phyloP scores from a whole-genome alignment of 2,329 filamentous ascomycete genomes.

The Ophiostoma quercus region DNA sequence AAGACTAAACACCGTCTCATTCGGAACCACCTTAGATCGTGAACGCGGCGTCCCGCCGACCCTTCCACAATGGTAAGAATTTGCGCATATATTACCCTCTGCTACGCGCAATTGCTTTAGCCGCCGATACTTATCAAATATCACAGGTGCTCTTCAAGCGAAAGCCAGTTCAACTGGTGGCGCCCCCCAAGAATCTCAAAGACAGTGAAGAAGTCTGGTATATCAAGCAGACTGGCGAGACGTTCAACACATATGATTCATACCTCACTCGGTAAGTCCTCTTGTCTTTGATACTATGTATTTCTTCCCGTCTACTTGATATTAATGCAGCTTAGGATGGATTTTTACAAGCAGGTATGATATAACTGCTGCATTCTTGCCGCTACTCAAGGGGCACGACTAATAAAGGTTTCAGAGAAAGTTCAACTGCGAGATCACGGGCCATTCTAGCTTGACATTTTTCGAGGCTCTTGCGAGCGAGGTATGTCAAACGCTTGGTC shows the following conservation, averaged over 20 bases:
- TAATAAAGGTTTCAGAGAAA: slow-evolving; percentile 19
- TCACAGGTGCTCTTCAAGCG: slow-evolving; percentile 87
- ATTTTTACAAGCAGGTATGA: slow-evolving; percentile 85
- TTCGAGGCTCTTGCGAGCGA: slow-evolving; percentile 90
- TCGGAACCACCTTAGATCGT: background rate
- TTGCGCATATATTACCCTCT: background rate
- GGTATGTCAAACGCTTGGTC: slow-evolving; percentile 48
- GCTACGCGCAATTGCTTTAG: background rate
- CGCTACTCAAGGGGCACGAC: slow-evolving; percentile 12
- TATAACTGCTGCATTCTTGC: background rate
- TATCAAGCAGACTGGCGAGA: slow-evolving; percentile 82
- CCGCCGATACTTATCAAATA: background rate
- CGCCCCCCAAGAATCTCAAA: slow-evolving; percentile 59
- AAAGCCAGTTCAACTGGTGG: slow-evolving; percentile 82
- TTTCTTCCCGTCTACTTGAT: background rate
- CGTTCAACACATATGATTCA: slow-evolving; percentile 82
- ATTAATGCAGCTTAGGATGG: slow-evolving; percentile 58
- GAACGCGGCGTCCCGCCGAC: background rate
- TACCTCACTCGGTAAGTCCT: slow-evolving; percentile 72
- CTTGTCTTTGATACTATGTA: background rate
- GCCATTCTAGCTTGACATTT: slow-evolving; percentile 83
- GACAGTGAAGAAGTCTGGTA: slow-evolving; percentile 87
- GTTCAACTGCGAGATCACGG: slow-evolving; percentile 94
- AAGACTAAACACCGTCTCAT: background rate
- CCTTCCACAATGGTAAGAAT: slow-evolving; percentile 2